Percentiles rank a stretch among this genome's conserved stretches.
Conservation (phyloP, 805 yeast genomes). For the Nakazawaea holstii region DNA sequence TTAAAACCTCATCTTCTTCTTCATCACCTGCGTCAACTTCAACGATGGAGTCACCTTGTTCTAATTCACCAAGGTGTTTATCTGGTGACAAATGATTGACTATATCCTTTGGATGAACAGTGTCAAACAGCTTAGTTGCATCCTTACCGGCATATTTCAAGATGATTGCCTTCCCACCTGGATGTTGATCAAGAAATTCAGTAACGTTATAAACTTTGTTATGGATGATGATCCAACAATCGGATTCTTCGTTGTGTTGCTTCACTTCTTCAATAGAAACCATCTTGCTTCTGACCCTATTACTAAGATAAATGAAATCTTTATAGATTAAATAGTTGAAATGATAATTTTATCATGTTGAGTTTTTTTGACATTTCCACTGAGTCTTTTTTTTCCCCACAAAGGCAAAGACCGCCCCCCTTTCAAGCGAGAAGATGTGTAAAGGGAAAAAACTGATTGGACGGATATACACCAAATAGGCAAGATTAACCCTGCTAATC, state of each 20-base stretch:
- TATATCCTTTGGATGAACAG: conserved; percentile 11
- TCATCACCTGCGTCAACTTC: conserved; percentile 25
- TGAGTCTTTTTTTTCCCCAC: too few species aligned
- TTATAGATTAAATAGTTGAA: too few species aligned
- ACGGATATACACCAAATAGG: too few species aligned
- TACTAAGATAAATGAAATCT: too few species aligned
- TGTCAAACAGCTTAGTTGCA: conserved; percentile 29
- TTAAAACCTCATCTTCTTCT: conserved; percentile 24
- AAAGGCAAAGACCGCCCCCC: too few species aligned
- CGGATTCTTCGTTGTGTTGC: conserved; percentile 51
- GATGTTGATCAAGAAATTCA: conserved; percentile 40
- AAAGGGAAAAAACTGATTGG: too few species aligned
- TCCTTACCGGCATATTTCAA: conserved; percentile 44
- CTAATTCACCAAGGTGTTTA: conserved; percentile 10
- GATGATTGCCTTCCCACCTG: conserved; percentile 46
- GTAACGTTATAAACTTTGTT: conserved; percentile 78
- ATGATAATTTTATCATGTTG: too few species aligned
- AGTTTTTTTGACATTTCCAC: too few species aligned
- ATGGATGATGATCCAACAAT: conserved; percentile 83
- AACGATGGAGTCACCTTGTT: not conserved
- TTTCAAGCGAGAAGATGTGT: too few species aligned
- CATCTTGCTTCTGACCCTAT: not conserved
- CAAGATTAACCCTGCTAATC: too few species aligned
- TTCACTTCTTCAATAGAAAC: conserved; percentile 34
- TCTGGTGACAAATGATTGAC: conserved; percentile 10